Evolutionary conservation across 257 asterid genomes (phyloP).

Genomic region (Rhazya stricta): DNA sequence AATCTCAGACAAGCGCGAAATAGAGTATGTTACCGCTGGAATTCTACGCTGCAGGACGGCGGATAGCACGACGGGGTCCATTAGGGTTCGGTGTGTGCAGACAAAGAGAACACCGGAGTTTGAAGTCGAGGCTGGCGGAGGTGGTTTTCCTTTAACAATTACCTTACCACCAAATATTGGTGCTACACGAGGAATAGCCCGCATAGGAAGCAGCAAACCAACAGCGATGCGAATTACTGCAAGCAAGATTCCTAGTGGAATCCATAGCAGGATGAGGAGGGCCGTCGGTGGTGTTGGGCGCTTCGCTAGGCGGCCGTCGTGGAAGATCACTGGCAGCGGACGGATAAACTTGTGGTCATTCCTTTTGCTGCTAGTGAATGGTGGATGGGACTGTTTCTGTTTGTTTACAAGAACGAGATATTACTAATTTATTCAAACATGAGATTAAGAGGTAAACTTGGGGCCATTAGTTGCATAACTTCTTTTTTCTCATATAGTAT

Average conservation of each 20-base stretch:
- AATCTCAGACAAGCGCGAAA: slow-evolving; percentile 67
- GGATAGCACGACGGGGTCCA: slow-evolving; percentile 85
- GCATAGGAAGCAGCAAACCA: slow-evolving; percentile 56
- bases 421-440: not conserved
- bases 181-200: slow-evolving; percentile 37
- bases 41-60: slow-evolving; percentile 64
- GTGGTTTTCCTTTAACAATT: slow-evolving; percentile 67
- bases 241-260: slow-evolving; percentile 61
- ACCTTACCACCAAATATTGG: slow-evolving; percentile 60
- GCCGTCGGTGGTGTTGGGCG: slow-evolving; percentile 74
- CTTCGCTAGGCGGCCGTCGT: slow-evolving; percentile 75
- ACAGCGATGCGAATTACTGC: slow-evolving; percentile 48
- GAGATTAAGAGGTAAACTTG: too few species aligned
- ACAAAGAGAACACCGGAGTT: slow-evolving; percentile 66
- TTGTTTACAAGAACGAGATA: not conserved
- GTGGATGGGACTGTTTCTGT: slow-evolving; percentile 49
- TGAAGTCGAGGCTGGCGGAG: slow-evolving; percentile 40
- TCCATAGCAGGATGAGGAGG: slow-evolving; percentile 61
- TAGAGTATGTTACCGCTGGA: slow-evolving; percentile 81
- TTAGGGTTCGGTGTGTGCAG: slow-evolving; percentile 74
- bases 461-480: too few species aligned
- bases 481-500: too few species aligned
- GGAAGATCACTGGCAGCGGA: slow-evolving; percentile 81
- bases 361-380: slow-evolving; percentile 19
- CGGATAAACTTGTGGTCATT: slow-evolving; percentile 25